phyloP scores from a whole-genome alignment of 2,329 filamentous ascomycete species.

The Cyphellophora europaea region DNA sequence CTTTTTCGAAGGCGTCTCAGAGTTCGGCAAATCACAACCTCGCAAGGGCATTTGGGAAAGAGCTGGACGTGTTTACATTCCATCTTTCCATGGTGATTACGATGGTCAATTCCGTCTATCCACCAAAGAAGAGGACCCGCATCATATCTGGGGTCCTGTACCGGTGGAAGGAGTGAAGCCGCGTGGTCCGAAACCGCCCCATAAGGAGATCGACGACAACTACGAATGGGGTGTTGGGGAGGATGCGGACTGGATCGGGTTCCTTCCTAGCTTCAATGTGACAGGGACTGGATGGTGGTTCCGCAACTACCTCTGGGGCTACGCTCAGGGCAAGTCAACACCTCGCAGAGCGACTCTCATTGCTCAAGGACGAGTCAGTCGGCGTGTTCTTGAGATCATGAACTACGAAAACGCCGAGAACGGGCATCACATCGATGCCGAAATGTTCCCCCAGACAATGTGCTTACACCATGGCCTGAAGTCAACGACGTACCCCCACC shows the following conservation, averaged over 20 bases:
- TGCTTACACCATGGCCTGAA: conserved; percentile 71
- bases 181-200: conserved; percentile 55
- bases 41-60: conserved; percentile 52
- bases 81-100: conserved; percentile 41
- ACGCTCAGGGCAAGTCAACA: conserved; percentile 40
- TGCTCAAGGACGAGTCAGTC: conserved; percentile 65
- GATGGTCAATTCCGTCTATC: conserved; percentile 19
- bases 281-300: conserved; percentile 59
- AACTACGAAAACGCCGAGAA: conserved; percentile 60
- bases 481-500: conserved; percentile 68
- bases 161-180: conserved; percentile 51
- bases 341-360: conserved; percentile 70
- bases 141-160: conserved; percentile 54
- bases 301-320: conserved; percentile 26
- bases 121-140: conserved; percentile 17
- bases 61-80: conserved; percentile 47
- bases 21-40: conserved; percentile 45
- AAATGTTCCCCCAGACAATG: conserved; percentile 68
- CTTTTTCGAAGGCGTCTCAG: conserved; percentile 55
- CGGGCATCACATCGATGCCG: conserved; percentile 67
- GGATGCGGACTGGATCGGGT: conserved; percentile 63
- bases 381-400: conserved; percentile 64
- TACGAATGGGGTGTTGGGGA: conserved; percentile 70
- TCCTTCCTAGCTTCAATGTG: conserved; percentile 73
- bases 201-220: conserved; percentile 49